Conservation (phyloP, 257 asterid genomes). For the Prunella vulgaris region DNA sequence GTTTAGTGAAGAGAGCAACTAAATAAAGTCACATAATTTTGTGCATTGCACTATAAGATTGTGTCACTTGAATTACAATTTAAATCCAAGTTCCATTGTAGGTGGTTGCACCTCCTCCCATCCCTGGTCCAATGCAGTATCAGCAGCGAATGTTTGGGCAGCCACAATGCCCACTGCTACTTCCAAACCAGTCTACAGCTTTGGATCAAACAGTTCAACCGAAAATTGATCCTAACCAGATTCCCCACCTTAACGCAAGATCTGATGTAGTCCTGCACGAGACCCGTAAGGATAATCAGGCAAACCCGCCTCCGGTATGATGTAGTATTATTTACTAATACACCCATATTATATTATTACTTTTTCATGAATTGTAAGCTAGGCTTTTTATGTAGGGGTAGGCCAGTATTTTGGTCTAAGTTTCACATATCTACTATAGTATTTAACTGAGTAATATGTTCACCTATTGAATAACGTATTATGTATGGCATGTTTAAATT, state of each 20-base stretch:
- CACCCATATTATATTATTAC: not conserved
- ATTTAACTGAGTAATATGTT: slow-evolving; percentile 6
- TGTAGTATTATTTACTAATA: not conserved
- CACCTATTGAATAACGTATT: not conserved
- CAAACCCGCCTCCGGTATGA: slow-evolving; percentile 91
- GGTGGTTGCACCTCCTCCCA: slow-evolving; percentile 53
- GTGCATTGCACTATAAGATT: not conserved
- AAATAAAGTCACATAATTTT: not conserved
- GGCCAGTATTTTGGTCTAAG: slow-evolving; percentile 11
- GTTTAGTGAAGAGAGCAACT: slow-evolving; percentile 1
- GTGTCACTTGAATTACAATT: slow-evolving; percentile 14
- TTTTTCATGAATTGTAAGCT: not conserved
- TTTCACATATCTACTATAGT: not conserved
- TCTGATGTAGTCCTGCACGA: slow-evolving; percentile 66
- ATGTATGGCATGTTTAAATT: slow-evolving; percentile 1
- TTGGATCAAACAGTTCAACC: slow-evolving; percentile 65
- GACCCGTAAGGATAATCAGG: slow-evolving; percentile 87
- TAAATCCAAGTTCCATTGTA: slow-evolving; percentile 27
- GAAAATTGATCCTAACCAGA: slow-evolving; percentile 74
- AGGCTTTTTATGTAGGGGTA: not conserved
- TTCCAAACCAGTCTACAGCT: slow-evolving; percentile 61
- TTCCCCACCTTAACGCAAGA: slow-evolving; percentile 72
- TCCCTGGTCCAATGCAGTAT: slow-evolving; percentile 54
- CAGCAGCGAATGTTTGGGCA: slow-evolving; percentile 70
- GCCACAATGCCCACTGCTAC: slow-evolving; percentile 48